Percentiles rank a stretch among this genome's conserved stretches.
Conservation (phyloP, 129 eudicot genomes). For the Helianthus tuberosus region DNA sequence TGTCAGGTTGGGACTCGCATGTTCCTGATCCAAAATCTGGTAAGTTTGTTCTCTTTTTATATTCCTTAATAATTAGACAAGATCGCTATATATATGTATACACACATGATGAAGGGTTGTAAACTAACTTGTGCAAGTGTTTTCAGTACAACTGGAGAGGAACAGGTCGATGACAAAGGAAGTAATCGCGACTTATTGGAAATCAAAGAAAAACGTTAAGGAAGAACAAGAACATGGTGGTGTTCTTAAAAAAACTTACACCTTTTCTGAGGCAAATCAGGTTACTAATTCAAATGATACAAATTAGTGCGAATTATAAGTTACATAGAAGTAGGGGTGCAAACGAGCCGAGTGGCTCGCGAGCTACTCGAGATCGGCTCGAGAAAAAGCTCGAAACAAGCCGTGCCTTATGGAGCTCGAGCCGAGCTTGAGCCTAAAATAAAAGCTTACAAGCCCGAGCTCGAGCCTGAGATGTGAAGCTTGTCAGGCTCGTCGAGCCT, state of each 20-base stretch:
- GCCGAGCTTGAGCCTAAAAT: too few species aligned
- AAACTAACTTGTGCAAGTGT: too few species aligned
- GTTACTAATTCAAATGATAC: background rate
- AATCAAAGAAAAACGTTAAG: conserved; percentile 47
- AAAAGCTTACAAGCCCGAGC: too few species aligned
- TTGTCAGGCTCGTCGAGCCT: too few species aligned
- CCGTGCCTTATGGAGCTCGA: too few species aligned
- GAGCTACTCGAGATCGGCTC: too few species aligned
- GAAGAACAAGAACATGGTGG: conserved; percentile 40
- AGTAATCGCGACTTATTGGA: conserved; percentile 71
- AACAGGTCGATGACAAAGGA: conserved; percentile 63
- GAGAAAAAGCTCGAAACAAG: too few species aligned
- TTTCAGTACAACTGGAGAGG: conserved; percentile 50
- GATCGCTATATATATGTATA: background rate
- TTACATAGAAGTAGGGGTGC: too few species aligned
- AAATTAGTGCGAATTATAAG: background rate
- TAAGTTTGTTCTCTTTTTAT: conserved; percentile 8
- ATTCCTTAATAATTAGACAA: background rate
- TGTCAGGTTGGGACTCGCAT: conserved; percentile 79
- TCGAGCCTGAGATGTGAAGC: too few species aligned
- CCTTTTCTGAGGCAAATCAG: conserved; percentile 45
- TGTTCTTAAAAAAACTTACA: conserved; percentile 32
- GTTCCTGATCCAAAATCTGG: conserved; percentile 53
- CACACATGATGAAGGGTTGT: too few species aligned
- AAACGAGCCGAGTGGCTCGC: too few species aligned